Percentiles rank a stretch among this genome's conserved stretches.
phyloP scores from a whole-genome alignment of 352 stramenopile genomes.

The Phytophthora litchii region DNA sequence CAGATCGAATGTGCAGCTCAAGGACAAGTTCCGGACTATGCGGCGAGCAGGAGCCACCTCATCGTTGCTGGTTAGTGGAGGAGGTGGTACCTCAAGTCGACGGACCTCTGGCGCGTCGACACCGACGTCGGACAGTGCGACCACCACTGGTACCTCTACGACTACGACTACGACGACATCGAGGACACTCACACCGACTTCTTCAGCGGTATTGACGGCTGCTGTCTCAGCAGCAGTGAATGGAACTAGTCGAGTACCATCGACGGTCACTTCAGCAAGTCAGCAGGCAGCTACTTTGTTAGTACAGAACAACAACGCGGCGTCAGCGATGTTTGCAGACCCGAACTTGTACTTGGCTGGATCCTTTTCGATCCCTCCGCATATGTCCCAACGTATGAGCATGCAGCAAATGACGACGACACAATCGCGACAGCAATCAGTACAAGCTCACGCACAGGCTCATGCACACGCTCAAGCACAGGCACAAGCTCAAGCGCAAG shows the following conservation, averaged over 20 bases:
- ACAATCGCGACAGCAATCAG: slow-evolving; percentile 47
- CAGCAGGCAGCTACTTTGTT: slow-evolving; percentile 62
- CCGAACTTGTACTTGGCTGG: slow-evolving; percentile 72
- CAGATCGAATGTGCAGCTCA: slow-evolving; percentile 82
- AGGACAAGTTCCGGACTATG: slow-evolving; percentile 88
- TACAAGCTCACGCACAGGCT: slow-evolving; percentile 43
- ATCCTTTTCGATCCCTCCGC: slow-evolving; percentile 54
- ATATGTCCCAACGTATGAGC: slow-evolving; percentile 60
- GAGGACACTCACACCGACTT: slow-evolving; percentile 36
- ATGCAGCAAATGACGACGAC: slow-evolving; percentile 59
- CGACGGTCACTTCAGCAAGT: slow-evolving; percentile 41
- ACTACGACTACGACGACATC: slow-evolving; percentile 14
- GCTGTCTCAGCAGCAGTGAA: slow-evolving; percentile 38
- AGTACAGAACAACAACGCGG: slow-evolving; percentile 55
- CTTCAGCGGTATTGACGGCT: slow-evolving; percentile 38
- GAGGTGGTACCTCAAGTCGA: slow-evolving; percentile 52
- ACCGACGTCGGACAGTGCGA: slow-evolving; percentile 12
- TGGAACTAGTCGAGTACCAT: slow-evolving; percentile 26
- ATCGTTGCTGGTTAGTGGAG: slow-evolving; percentile 40
- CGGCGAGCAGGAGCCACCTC: slow-evolving; percentile 56
- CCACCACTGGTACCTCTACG: slow-evolving; percentile 6
- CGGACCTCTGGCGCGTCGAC: slow-evolving; percentile 41
- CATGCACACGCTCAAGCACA: slow-evolving; percentile 42
- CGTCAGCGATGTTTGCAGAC: slow-evolving; percentile 64
- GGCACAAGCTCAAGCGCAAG: slow-evolving; percentile 55